These are phyloP conservation scores for Dactylellina drechsleri DNA, from an alignment of 2,329 filamentous ascomycete genomes.

Conservation along the genomic window DNA sequence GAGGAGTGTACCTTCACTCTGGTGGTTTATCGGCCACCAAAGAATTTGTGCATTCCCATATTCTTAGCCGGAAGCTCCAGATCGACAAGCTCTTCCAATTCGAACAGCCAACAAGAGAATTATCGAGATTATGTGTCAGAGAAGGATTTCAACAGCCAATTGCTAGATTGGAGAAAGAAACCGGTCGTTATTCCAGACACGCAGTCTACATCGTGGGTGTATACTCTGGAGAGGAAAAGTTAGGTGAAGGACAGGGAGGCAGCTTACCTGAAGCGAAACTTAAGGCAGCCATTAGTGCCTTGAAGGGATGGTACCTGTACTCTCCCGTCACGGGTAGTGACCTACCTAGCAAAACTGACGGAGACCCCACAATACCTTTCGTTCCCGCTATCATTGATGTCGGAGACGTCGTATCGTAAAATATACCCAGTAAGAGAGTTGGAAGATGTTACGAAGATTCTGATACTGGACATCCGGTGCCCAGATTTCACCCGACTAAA, in stretches of 20 bases:
- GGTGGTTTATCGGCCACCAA: conserved; percentile 81
- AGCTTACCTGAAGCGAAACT: conserved; percentile 80
- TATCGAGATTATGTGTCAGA: conserved; percentile 81
- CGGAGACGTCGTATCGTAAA: conserved; percentile 67
- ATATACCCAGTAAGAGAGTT: neutral
- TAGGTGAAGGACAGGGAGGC: conserved; percentile 86
- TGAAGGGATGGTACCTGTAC: conserved; percentile 98
- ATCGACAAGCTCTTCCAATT: conserved; percentile 84
- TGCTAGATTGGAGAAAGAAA: conserved; percentile 88
- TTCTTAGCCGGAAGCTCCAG: conserved; percentile 81
- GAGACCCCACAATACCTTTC: conserved; percentile 62
- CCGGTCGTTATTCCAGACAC: conserved; percentile 81
- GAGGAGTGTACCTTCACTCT: conserved; percentile 81
- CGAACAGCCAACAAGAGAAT: conserved; percentile 81
- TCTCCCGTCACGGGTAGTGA: conserved; percentile 69
- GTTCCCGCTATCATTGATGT: conserved; percentile 69
- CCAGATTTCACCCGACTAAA: neutral
- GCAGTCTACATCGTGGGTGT: conserved; percentile 95
- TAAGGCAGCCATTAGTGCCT: conserved; percentile 81
- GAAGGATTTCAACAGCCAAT: conserved; percentile 90
- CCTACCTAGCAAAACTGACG: conserved; percentile 66
- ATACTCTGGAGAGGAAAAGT: conserved; percentile 87
- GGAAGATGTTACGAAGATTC: neutral
- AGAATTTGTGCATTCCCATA: conserved; percentile 82
- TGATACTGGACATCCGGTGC: neutral